Evolutionary conservation across 768 basidiomycete genomes (phyloP).

Genomic region (Collybia mongolica): DNA sequence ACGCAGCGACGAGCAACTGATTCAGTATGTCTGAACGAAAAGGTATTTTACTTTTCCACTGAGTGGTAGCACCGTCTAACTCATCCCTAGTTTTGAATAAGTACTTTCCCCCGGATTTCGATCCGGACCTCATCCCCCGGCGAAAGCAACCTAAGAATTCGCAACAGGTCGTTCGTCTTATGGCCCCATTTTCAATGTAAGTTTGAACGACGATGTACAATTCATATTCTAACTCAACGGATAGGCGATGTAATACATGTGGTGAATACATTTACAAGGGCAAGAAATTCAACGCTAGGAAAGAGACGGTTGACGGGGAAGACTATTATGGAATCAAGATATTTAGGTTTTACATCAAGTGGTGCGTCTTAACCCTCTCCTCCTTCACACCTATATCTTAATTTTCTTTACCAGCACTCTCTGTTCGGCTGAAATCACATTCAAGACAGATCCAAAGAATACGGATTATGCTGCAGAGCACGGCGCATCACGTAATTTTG

Average conservation of each 20-base stretch:
- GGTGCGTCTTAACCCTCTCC: constrained; percentile 42
- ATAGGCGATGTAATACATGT: constrained; percentile 89
- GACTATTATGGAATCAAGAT: constrained; percentile 99
- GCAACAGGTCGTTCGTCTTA: constrained; percentile 96
- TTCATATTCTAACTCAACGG: constrained; percentile 6
- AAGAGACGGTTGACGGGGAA: constrained; percentile 96
- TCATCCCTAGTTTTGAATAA: constrained; percentile 76
- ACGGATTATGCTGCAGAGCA: constrained; percentile 94
- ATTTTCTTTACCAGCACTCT: constrained; percentile 59
- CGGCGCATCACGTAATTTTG: constrained; percentile 96
- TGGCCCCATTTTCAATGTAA: constrained; percentile 99
- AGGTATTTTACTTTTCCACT: constrained; percentile 36
- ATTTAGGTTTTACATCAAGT: constrained; percentile 91
- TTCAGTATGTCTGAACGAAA: constrained; percentile 80
- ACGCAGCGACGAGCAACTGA: constrained; percentile 1
- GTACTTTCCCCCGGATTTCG: constrained; percentile 97
- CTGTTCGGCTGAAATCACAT: constrained; percentile 98
- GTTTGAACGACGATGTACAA: constrained; percentile 19
- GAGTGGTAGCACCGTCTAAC: background rate
- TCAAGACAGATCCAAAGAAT: constrained; percentile 99
- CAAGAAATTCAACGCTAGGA: constrained; percentile 99
- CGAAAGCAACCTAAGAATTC: constrained; percentile 89
- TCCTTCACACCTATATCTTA: constrained; percentile 5
- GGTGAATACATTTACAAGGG: constrained; percentile 99
- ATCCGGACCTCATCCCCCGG: constrained; percentile 93